Base-by-base conservation (phyloP, 2,329 filamentous ascomycete species). In the Aspergillus tubingensis region DNA sequence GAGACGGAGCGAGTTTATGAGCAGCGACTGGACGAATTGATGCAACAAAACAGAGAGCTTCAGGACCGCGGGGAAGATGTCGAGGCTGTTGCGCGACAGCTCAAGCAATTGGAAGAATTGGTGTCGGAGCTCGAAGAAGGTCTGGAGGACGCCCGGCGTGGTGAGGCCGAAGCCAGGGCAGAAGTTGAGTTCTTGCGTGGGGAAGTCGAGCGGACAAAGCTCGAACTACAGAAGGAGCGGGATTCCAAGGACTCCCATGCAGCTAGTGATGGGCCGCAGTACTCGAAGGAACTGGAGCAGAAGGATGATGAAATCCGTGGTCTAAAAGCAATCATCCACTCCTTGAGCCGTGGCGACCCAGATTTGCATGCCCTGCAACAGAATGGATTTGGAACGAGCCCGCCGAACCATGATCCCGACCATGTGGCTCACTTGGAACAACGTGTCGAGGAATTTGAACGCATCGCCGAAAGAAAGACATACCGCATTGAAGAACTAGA, bases 261-360 rank as follows among this genome's bases (percentile, higher is more conserved):
- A 8, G 79, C 82, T 48, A 70, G 74, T 2, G 81, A 81, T 53
- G 73, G 70, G 8, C 69, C 73, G 15, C 70, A 71, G 23, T 76
- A 81, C 50, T 84, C 85, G 47, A 91, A 91, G 75, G 92, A 96
- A 65, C 78, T 98, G 30, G 92, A 96, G 73, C 91, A 96, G 72
- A 95, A 96, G 74, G 94, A 99, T 70, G 95, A 99, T 69, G 95
- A 99, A 80, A 98, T 99, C 71, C 86, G 94, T 63, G 95, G 95
- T 50, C 84, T 99, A 65, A 99, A 98, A 77, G 94, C 95, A 47
- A 98, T 99, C 72, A 98, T 99, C 62, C 94, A 98, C 77, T 96
- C 92, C 17, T 83, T 99, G 39, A 96, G 92, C 74, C 85, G 92
- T 62, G 91, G 76, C 25, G 77, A 76, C 30, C 67, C 72, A 13